phyloP scores from a whole-genome alignment of 2,329 filamentous ascomycete species.

The Diplodia intermedia region DNA sequence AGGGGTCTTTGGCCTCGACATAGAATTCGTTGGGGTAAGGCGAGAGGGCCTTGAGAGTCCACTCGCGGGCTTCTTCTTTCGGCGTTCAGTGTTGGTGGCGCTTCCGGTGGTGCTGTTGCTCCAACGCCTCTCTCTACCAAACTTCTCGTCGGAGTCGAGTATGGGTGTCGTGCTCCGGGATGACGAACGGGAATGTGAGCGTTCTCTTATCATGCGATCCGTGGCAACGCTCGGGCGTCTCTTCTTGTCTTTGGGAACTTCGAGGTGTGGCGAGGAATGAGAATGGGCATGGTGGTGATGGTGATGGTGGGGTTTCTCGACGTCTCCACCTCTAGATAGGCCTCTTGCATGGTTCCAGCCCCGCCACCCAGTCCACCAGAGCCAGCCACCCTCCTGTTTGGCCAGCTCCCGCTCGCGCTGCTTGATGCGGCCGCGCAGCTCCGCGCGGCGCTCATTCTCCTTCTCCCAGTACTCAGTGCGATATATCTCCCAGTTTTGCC shows the following conservation, averaged over 20 bases:
- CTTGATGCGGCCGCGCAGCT: slow-evolving; percentile 73
- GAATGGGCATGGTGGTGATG: slow-evolving; percentile 31
- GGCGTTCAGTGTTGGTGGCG: slow-evolving; percentile 26
- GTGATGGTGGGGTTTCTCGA: slow-evolving; percentile 43
- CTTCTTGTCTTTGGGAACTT: slow-evolving; percentile 38
- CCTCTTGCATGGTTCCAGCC: slow-evolving; percentile 53
- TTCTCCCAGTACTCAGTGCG: slow-evolving; percentile 95
- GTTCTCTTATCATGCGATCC: slow-evolving; percentile 40
- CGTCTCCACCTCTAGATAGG: slow-evolving; percentile 40
- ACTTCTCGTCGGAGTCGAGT: slow-evolving; percentile 41
- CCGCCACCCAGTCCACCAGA: slow-evolving; percentile 86
- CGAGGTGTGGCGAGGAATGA: slow-evolving; percentile 24
- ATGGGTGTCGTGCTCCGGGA: slow-evolving; percentile 46
- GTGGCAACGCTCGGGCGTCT: slow-evolving; percentile 42
- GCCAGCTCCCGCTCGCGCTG: slow-evolving; percentile 72
- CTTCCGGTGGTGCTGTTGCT: slow-evolving; percentile 45
- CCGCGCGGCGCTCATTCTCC: slow-evolving; percentile 86
- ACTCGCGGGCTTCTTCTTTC: slow-evolving; percentile 23
- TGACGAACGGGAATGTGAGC: slow-evolving; percentile 43
- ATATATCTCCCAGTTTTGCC: slow-evolving; percentile 97
- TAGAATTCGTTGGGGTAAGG: slow-evolving; percentile 24
- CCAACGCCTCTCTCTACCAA: slow-evolving; percentile 40
- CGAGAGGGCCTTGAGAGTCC: slow-evolving; percentile 21
- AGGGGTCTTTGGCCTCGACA: slow-evolving; percentile 26
- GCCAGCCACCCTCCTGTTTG: slow-evolving; percentile 72